Base-by-base conservation (phyloP, 1,139 yeast genomes). In the Geotrichum restrictum region DNA sequence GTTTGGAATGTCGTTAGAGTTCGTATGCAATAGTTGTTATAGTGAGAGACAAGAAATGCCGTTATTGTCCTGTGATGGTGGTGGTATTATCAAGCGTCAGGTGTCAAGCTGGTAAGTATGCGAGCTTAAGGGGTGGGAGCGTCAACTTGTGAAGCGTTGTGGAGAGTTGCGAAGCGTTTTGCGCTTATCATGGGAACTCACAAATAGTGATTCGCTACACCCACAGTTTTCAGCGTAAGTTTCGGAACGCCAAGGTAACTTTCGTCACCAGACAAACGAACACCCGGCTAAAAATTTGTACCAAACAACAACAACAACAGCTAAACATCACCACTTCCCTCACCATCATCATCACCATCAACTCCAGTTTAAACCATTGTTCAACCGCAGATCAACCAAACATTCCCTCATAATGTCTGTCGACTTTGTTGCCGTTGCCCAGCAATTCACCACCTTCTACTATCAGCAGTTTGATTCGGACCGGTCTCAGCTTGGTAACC, bases 391-490 rank as follows among this genome's bases (percentile, higher is more conserved):
- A n/a, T n/a, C n/a, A n/a, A n/a, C n/a, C n/a, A n/a, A 24, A 5
- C 29, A 24, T 8, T 5, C 29, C 29, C 8, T n/a, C 29, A 40
- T 18, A 32, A 51, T 46, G 50, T 32, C 56, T 60, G 69, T 64
- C 56, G 68, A 66, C 52, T 66, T 64, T 62, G 64, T 64, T 53
- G 55, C 60, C 45, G 62, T 66, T 54, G 68, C 69, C 52, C 62
- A 85, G 69, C 95, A 89, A 73, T 91, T 91, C 76, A 88, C 96
- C 69, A 84, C 79, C 70, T 93, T 89, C 69, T 93, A 93, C 82
- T 93, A 93, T 81, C 86, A 88, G 71, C 95, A 88, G 73, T 93
- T 93, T 68, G 98, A 93, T 72, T 72, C 83, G 64, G 96, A 93
- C 74, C 87, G 98, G 78, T 72, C 88, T 56, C 94, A 88, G 72